Evolutionary conservation across 108 stramenopile genomes (phyloP), one percentile per base, ranked within the genome.

Genomic region (Discostella stelligeroides): DNA sequence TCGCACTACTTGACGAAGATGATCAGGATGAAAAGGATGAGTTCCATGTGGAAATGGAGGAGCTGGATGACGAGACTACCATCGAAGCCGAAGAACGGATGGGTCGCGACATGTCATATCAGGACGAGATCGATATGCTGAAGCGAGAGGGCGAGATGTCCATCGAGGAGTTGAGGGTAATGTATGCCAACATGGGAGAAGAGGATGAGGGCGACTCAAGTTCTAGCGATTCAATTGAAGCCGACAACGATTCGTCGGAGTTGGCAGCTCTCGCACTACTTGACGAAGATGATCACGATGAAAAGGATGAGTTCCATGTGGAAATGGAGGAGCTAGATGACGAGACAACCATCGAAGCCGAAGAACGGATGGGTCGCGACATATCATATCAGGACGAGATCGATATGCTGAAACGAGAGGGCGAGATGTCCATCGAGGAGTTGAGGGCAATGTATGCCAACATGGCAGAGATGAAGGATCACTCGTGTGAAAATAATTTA

Each of bases 31-130:
- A 86, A 60, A 70, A 84, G 11, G 69, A 55, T 6, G 64, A 60
- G 60, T 30, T 56, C 30, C 42, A 63, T 63, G n/a, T 46, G 0
- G 46, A 28, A 15, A 29, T 7, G 15, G 45, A 46, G 2, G 46
- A 63, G 25, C 2, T 76, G 12, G 91, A 88, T 63, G 91, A 88
- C 62, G 91, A 92, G 72, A 87, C 85, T 15, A 88, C 87, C 0
- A 79, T 92, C 41, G 82, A 80, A 29, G 83, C 29, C 11, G 55
- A 56, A 15, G 55, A 56, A 28, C 27, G 28, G 14, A 5, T 56
- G 30, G 55, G 55, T 7, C 30, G 55, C 14, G 55, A 56, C 28
- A 56, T 56, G 55, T 56, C 55, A 2, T 56, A 56, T 56, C 30
- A 56, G 28, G 55, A 56, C 55, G 30, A 56, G 55, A 56, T 56